Base-by-base conservation (phyloP, 1,284 basidiomycete species). In the Leccinum fallax region DNA sequence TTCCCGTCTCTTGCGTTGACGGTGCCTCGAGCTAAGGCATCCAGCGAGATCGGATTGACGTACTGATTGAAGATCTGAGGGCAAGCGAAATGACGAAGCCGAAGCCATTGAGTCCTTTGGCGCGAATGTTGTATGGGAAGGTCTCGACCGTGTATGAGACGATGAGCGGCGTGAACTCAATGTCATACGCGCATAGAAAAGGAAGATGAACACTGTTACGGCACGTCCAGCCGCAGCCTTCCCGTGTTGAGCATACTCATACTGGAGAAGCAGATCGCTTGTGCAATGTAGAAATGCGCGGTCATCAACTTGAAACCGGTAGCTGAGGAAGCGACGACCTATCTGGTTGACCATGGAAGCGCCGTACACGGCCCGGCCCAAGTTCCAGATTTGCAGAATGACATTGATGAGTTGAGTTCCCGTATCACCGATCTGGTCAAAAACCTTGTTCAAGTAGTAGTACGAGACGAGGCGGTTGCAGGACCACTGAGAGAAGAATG, bases 151-250 rank as follows among this genome's bases (percentile, higher is more conserved):
- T 28, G 28, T 92, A 92, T 0, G 85, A 83, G 55, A 90, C 85
- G 62, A 92, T 85, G 60, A 93, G 84, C 5, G 90, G 90, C 2
- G 86, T 84, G 77, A 89, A 90, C 2, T 89, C 89, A 56, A 28
- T 28, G 28, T 28, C 28, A 28, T 28, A 28, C 28, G 28, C 28
- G 28, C 28, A 28, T 28, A 28, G 28, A 28, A 28, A 28, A 92
- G 71, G 82, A 90, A 92, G 74, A 93, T 89, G 78, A 91, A 88
- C 3, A 83, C 89, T 64, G 93, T 87, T 73, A 91, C 84, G 11
- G 86, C 83, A 66, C 90, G 83, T 9, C 83, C 88, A 9, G 87
- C 83, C 2, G 74, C 70, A 6, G 74, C 57, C 51, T 70, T 74
- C 3, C 76, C 74, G 24, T 76, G 74, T 38, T 84, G 74, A n/a